phyloP scores from a whole-genome alignment of 2,329 filamentous ascomycete species.

The Fusarium subglutinans region DNA sequence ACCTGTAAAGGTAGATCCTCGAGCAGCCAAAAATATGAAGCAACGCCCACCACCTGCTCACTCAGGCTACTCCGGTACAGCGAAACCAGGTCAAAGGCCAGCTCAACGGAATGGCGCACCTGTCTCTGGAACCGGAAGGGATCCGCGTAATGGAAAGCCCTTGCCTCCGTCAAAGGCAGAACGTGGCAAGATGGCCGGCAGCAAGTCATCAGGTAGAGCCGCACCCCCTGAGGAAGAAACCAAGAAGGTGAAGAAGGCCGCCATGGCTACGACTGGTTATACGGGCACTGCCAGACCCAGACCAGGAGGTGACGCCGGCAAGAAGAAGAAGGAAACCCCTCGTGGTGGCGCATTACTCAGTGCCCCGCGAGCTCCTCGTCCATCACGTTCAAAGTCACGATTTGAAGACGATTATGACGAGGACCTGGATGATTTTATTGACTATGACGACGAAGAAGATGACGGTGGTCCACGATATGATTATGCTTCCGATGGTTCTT shows the following conservation, averaged over 20 bases:
- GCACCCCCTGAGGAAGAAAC: conserved; percentile 46
- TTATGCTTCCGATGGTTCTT: conserved; percentile 73
- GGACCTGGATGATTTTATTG: conserved; percentile 69
- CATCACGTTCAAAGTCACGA: conserved; percentile 47
- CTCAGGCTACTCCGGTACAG: conserved; percentile 46
- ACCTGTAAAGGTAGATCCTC: conserved; percentile 38
- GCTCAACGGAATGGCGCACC: conserved; percentile 37
- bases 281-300: conserved; percentile 71
- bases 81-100: conserved; percentile 45
- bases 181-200: conserved; percentile 30
- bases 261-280: conserved; percentile 70
- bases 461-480: conserved; percentile 55
- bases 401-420: conserved; percentile 71
- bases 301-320: conserved; percentile 48
- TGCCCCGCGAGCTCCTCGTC: conserved; percentile 41
- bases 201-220: conserved; percentile 33
- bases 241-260: conserved; percentile 71
- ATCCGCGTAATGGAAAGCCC: conserved; percentile 35
- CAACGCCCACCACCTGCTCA: conserved; percentile 20
- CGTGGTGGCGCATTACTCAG: conserved; percentile 55
- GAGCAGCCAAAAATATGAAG: conserved; percentile 34
- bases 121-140: conserved; percentile 37
- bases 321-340: conserved; percentile 49
- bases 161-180: conserved; percentile 27
- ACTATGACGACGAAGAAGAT: conserved; percentile 67